Evolutionary conservation across 331 rosid genomes (phyloP).

Genomic region (Malus hybrid): DNA sequence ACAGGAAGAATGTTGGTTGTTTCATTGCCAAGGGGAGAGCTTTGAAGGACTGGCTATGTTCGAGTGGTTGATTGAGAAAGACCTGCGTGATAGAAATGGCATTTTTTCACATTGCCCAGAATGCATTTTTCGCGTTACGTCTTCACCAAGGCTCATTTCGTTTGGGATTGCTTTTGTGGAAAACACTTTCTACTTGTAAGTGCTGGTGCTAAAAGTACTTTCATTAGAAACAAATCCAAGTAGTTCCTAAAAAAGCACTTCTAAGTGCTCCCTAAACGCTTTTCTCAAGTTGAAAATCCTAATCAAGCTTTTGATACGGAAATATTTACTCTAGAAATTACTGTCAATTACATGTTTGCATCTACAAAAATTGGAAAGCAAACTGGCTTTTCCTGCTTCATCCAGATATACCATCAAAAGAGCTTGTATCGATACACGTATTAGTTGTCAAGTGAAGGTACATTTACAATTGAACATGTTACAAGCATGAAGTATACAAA

Average conservation of each 20-base stretch:
- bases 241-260: background rate
- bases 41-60: conserved; percentile 53
- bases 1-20: conserved; percentile 68
- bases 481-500: background rate
- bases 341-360: background rate
- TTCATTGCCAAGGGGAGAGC: conserved; percentile 65
- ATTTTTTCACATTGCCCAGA: too few species aligned
- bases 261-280: background rate
- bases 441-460: too few species aligned
- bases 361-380: background rate
- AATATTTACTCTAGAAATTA: background rate
- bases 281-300: background rate
- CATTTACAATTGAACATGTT: background rate
- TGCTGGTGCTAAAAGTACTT: background rate
- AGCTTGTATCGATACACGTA: background rate
- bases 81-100: too few species aligned
- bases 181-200: background rate
- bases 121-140: too few species aligned
- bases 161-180: background rate
- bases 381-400: background rate
- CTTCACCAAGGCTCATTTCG: too few species aligned
- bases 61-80: background rate
- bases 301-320: background rate
- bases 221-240: background rate
- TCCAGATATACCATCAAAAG: background rate